A percentile compares a stretch with the other conserved stretches of the same genome.
These are phyloP conservation scores for Candida ascalaphidarum DNA, from an alignment of 805 yeast genomes.

Conservation along the genomic window DNA sequence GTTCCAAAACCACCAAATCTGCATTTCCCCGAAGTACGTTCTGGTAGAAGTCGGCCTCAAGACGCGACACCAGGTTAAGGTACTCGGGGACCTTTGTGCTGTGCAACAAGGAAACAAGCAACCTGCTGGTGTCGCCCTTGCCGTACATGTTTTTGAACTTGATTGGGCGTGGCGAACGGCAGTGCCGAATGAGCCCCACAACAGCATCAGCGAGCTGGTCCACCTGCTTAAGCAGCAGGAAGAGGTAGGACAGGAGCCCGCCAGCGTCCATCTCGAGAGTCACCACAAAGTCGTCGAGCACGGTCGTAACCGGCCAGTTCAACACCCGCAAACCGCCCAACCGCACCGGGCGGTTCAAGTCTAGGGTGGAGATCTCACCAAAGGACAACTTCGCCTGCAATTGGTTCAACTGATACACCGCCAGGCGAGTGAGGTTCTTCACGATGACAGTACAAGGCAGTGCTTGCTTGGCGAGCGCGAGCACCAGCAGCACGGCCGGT, in stretches of 20 bases:
- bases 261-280: slow-evolving; percentile 30
- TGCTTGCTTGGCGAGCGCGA: too few species aligned
- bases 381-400: slow-evolving; percentile 7
- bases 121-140: slow-evolving; percentile 50
- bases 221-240: slow-evolving; percentile 37
- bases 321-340: slow-evolving; percentile 23
- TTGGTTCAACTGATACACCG: slow-evolving; percentile 21
- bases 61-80: slow-evolving; percentile 24
- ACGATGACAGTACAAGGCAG: slow-evolving; percentile 30
- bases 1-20: slow-evolving; percentile 71
- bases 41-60: slow-evolving; percentile 28
- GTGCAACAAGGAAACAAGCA: slow-evolving; percentile 35
- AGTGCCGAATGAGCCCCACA: slow-evolving; percentile 34
- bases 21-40: slow-evolving; percentile 38
- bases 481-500: too few species aligned
- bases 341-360: background rate
- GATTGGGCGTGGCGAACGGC: slow-evolving; percentile 11
- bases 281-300: slow-evolving; percentile 33
- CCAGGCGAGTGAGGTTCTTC: slow-evolving; percentile 26
- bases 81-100: slow-evolving; percentile 26
- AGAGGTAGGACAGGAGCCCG: slow-evolving; percentile 34
- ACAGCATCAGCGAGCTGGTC: slow-evolving; percentile 42
- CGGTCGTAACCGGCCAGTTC: slow-evolving; percentile 38
- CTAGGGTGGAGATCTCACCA: slow-evolving; percentile 2
- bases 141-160: slow-evolving; percentile 48